Base-by-base conservation (phyloP, 1,284 basidiomycete species). In the Ustilago nuda region DNA sequence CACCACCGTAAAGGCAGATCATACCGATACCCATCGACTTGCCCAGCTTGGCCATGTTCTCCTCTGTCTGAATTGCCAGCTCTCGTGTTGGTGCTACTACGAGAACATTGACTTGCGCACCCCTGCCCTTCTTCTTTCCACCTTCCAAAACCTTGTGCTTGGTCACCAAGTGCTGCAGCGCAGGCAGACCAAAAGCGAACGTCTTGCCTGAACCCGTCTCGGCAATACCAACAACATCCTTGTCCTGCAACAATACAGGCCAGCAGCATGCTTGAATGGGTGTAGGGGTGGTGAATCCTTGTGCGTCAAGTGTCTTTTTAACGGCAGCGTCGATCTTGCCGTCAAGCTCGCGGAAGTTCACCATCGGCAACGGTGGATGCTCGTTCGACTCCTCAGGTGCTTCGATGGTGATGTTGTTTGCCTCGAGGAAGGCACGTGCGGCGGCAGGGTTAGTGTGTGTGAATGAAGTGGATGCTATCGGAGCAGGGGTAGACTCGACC, bases 241-340 rank as follows among this genome's bases (percentile, higher is more conserved):
- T 89, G 4, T 93, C 93, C 58, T 89, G 89, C 35, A 98, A 88
- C 7, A 94, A 90, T 19, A 93, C 91, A 4, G 95, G 94, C 96
- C 96, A 99, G 37, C 95, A 92, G 82, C 94, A 97, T 5, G 94
- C 92, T 86, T 99, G 96, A 67, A 99, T 95, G 0, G 96, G 94
- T 0, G 95, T 97, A 0, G 97, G 97, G 80, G 93, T 91, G 66
- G 91, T 90, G 88, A 96, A 99, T 9, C 89, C 83, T 39, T 87
- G 66, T 86, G 87, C 69, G 94, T 92, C 23, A 91, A 92, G 11
- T 86, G 86, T 66, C 88, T 79, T 72, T 53, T 78, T 81, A 51
- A 85, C 89, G 30, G 95, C 89, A 13, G 88, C 87, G 5, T 88
- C 86, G 15, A 92, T 91, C 61, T 96, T 89, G 45, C 88, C 87